These are phyloP conservation scores for Mycosphaerella arachidis DNA, from an alignment of 2,329 filamentous ascomycete species.

Conservation along the genomic window DNA sequence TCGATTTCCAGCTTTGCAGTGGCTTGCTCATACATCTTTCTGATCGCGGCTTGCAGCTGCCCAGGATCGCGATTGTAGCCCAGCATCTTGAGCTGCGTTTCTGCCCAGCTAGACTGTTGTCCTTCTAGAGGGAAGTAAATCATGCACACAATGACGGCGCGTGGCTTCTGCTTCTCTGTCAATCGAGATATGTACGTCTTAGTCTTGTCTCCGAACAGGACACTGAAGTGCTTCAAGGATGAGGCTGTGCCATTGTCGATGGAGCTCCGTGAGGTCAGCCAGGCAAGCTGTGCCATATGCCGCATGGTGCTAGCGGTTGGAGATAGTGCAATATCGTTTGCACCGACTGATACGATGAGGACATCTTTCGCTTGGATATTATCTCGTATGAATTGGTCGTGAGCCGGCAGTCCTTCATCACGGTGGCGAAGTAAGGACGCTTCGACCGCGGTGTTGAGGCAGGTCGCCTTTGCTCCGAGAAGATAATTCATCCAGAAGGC, in stretches of 20 bases:
- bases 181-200: neutral
- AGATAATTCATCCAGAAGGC: neutral
- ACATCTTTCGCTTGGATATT: neutral
- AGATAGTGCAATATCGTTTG: neutral
- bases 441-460: neutral
- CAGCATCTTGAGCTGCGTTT: neutral
- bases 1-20: neutral
- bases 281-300: neutral
- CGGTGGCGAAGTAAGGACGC: too few species aligned
- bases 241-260: neutral
- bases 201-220: neutral
- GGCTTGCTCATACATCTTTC: neutral
- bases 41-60: neutral
- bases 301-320: neutral
- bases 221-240: neutral
- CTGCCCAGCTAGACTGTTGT: neutral
- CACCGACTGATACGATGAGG: neutral
- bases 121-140: neutral
- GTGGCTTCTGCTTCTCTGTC: neutral
- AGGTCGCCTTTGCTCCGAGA: neutral
- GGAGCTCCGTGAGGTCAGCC: neutral
- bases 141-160: neutral
- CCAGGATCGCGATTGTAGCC: neutral
- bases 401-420: neutral
- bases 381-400: neutral